Evolutionary conservation across 2,329 filamentous ascomycete genomes (phyloP).

Genomic region (Ceratocystis colombiana): DNA sequence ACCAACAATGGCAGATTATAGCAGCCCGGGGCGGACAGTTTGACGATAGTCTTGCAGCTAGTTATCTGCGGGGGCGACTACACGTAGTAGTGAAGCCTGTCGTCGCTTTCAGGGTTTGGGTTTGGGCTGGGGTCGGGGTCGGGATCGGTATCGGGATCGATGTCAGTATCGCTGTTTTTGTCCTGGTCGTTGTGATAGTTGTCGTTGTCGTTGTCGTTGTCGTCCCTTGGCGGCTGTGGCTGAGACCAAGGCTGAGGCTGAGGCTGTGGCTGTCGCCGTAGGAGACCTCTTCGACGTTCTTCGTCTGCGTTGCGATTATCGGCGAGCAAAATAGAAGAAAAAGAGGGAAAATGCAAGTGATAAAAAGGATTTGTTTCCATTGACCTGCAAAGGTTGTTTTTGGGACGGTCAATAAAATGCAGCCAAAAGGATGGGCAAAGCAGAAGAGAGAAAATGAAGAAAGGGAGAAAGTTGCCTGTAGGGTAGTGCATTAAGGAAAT

Average conservation of each 20-base stretch:
- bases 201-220: not conserved
- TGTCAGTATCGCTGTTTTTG: not conserved
- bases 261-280: slow-evolving; percentile 1
- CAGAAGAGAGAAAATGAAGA: not conserved
- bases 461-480: not conserved
- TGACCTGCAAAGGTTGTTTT: slow-evolving; percentile 5
- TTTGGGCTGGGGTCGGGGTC: not conserved
- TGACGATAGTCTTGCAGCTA: not conserved
- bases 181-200: not conserved
- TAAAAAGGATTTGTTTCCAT: slow-evolving; percentile 13
- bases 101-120: not conserved
- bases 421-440: not conserved
- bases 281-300: not conserved
- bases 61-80: too few species aligned
- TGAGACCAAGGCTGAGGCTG: not conserved
- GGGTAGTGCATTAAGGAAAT: not conserved
- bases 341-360: slow-evolving; percentile 8
- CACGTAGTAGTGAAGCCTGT: too few species aligned
- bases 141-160: not conserved
- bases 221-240: not conserved
- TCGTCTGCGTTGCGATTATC: not conserved
- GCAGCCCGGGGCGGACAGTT: not conserved
- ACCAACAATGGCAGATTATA: too few species aligned
- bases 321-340: not conserved
- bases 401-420: slow-evolving; percentile 5